Base-by-base conservation (phyloP, 129 eudicot genomes). In the Mikania micrantha region DNA sequence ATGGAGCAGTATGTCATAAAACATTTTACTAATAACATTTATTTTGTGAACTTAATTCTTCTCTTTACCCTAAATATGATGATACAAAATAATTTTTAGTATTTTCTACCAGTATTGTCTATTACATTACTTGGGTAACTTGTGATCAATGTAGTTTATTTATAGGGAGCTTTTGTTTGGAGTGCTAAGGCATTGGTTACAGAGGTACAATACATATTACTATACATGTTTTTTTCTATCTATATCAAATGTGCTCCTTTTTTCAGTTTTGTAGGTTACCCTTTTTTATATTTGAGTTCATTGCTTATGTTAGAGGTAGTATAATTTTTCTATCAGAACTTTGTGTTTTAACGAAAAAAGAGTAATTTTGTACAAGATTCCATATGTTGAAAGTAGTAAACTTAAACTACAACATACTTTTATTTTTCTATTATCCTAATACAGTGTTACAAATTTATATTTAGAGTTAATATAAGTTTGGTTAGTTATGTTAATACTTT, bases 91-190 rank as follows among this genome's bases (percentile, higher is more conserved):
- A 41, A 50, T 20, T 62, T 1, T 38, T 22, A 3, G 21, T 52
- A 10, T 52, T 5, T 66, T 19, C 3, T 38, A 4, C 38, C 15
- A n/a, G 22, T 16, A 20, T n/a, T n/a, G 16, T 22, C 53, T 3
- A 48, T 48, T 41, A 38, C 63, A 35, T 47, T 73, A 62, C 40
- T 74, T 74, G 1, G 48, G 38, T 74, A 47, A 38, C 36, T 38
- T 65, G 36, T 72, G 39, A 60, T 27, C 2, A 3, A 25, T 60
- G 11, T 24, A 19, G 10, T 59, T 67, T 59, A 39, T n/a, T 72
- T 69, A 25, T 86, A 92, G 98, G 98, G 98, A 71, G 98, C 98
- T 57, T 86, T 69, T 25, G 77, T 92, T 70, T 92, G 96, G 98
- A 92, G 86, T 73, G 64, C 87, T 75, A 86, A 86, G 85, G 88